Base-by-base conservation (phyloP, 352 stramenopile genomes). In the Phytophthora hibernalis region DNA sequence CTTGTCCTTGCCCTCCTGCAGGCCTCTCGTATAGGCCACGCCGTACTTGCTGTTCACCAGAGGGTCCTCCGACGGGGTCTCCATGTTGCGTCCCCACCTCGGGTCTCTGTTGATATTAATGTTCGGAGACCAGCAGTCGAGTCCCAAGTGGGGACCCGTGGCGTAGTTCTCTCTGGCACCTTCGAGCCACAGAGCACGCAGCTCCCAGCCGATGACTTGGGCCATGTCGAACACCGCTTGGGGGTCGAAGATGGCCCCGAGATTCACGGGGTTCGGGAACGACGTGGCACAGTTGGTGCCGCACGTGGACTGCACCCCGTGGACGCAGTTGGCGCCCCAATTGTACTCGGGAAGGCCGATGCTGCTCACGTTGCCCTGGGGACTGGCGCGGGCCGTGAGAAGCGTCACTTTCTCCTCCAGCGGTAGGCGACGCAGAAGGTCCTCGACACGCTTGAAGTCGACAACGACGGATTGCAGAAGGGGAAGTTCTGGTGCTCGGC, bases 41-140 rank as follows among this genome's bases (percentile, higher is more conserved):
- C 91, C 93, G 64, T 98, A 98, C n/a, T 83, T 80, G 12, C 80
- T 83, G 49, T 93, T 97, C n/a, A 98, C 73, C 24, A 94, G 74
- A 12, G 96, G 96, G 62, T 98, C 95, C 85, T 98, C 96, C 4
- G 93, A 96, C 15, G 92, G 89, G 3, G 85, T 97, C 78, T 98
- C 92, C 84, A 97, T 96, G 64, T 93, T 97, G 24, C 96, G 75
- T 8, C 96, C 96, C 93, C 93, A 99, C 49, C 95, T 78, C 35
- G 96, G 95, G 79, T 99, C 95, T 62, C 96, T 76, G 50, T 97
- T 96, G 53, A 98, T 91, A 72, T 99, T 99, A 54, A 99, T 93
- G 62, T 98, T 98, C 12, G 96, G 96, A 47, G 88, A 95, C 88
- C 91, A 99, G 72, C 88, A 98, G 49, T 96, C 97, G 20, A 98